Evolutionary conservation across 148 eudicot species (phyloP).

Genomic region (Camellia granthamiana): DNA sequence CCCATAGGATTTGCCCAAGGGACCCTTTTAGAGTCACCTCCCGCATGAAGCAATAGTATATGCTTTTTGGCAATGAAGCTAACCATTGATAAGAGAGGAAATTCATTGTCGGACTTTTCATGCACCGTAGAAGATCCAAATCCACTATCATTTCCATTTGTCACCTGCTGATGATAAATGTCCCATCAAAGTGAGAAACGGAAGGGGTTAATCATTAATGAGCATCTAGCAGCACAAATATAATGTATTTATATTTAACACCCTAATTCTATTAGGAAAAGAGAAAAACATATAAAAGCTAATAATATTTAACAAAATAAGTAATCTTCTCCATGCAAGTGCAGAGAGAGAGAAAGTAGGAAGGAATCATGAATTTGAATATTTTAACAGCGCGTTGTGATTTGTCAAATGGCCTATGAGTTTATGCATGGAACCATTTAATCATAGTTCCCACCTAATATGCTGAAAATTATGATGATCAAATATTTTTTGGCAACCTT

Average conservation of each 20-base stretch:
- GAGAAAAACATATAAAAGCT: not conserved
- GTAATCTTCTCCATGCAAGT: not conserved
- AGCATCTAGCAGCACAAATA: slow-evolving; percentile 17
- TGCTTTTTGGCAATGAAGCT: slow-evolving; percentile 63
- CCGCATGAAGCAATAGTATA: slow-evolving; percentile 91
- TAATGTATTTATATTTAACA: not conserved
- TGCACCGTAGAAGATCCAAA: slow-evolving; percentile 24
- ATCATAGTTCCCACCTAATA: not conserved
- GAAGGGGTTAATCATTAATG: not conserved
- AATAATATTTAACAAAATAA: not conserved
- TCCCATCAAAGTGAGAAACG: slow-evolving; percentile 17
- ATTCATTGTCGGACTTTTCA: slow-evolving; percentile 43
- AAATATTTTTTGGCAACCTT: not conserved
- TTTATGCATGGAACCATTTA: not conserved
- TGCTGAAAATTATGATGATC: not conserved
- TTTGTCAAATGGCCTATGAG: not conserved
- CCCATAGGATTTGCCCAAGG: slow-evolving; percentile 99
- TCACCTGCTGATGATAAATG: slow-evolving; percentile 44
- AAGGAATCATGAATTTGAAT: not conserved
- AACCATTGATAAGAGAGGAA: slow-evolving; percentile 28
- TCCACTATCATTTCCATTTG: slow-evolving; percentile 26
- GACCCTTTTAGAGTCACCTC: slow-evolving; percentile 99
- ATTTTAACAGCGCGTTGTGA: not conserved
- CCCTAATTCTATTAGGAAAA: not conserved
- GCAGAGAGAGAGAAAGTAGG: not conserved